Percentiles rank a stretch among this genome's conserved stretches.
These are phyloP conservation scores for Isabelozyma heimii DNA, from an alignment of 805 yeast genomes.

Conservation along the genomic window DNA sequence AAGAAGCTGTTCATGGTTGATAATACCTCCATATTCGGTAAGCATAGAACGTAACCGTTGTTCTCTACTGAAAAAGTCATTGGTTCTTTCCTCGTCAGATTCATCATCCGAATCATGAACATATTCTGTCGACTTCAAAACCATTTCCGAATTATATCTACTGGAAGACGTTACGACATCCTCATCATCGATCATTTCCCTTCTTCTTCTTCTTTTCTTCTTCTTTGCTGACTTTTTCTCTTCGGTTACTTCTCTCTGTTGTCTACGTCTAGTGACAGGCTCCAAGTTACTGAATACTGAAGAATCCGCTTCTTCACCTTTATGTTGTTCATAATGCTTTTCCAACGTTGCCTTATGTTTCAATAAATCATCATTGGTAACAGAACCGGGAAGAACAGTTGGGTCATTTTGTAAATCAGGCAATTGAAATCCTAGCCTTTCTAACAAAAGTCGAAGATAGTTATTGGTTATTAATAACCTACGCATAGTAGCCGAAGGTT, in stretches of 20 bases:
- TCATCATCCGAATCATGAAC: conserved; percentile 65
- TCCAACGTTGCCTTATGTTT: neutral
- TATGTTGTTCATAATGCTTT: neutral
- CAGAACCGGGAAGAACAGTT: neutral
- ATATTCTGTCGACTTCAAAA: conserved; percentile 49
- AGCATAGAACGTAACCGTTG: conserved; percentile 42
- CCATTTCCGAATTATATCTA: conserved; percentile 4
- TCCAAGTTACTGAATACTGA: conserved; percentile 34
- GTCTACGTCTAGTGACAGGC: conserved; percentile 20
- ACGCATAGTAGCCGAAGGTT: conserved; percentile 13
- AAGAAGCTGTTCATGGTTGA: conserved; percentile 27
- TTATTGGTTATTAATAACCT: conserved; percentile 46
- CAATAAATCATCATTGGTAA: neutral
- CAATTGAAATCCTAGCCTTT: conserved; percentile 43
- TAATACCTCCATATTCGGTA: conserved; percentile 35
- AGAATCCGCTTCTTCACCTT: neutral
- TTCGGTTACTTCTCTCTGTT: conserved; percentile 6
- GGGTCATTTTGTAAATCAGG: conserved; percentile 22
- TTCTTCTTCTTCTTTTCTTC: neutral
- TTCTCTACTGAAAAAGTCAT: conserved; percentile 56
- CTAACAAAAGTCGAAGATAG: conserved; percentile 46
- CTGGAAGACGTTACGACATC: conserved; percentile 1
- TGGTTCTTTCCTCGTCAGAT: conserved; percentile 54
- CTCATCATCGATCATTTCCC: conserved; percentile 21
- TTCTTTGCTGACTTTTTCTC: conserved; percentile 4